Evolutionary conservation across 2,329 filamentous ascomycete genomes (phyloP).

Genomic region (Aspergillus aculeatus): DNA sequence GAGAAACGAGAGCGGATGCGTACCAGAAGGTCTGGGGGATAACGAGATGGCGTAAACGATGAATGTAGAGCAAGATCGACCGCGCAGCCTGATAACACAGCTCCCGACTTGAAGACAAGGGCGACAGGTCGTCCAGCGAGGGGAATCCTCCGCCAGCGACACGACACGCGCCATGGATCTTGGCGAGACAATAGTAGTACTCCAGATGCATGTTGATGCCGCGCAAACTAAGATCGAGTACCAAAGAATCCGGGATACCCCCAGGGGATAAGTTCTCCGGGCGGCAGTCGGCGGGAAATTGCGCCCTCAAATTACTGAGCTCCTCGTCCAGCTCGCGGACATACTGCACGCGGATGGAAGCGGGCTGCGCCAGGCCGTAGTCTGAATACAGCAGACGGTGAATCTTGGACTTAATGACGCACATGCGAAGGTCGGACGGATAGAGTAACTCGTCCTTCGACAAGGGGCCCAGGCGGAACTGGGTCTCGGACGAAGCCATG

Average conservation of each 20-base stretch:
- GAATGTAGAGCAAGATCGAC: slow-evolving; percentile 23
- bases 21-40: slow-evolving; percentile 1
- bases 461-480: slow-evolving; percentile 18
- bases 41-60: neutral
- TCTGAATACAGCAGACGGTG: slow-evolving; percentile 23
- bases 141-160: neutral
- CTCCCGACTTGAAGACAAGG: slow-evolving; percentile 24
- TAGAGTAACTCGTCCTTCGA: slow-evolving; percentile 22
- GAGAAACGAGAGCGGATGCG: neutral
- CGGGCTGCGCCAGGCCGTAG: slow-evolving; percentile 11
- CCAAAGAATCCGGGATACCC: neutral
- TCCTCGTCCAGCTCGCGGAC: slow-evolving; percentile 29
- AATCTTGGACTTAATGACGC: slow-evolving; percentile 25
- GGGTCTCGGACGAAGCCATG: slow-evolving; percentile 17
- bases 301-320: slow-evolving; percentile 18
- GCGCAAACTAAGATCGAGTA: slow-evolving; percentile 26
- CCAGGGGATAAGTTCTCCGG: slow-evolving; percentile 15
- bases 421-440: slow-evolving; percentile 25
- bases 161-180: slow-evolving; percentile 24
- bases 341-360: slow-evolving; percentile 20
- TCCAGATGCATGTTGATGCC: slow-evolving; percentile 26
- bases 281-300: slow-evolving; percentile 19
- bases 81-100: slow-evolving; percentile 25
- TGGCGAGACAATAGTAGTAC: slow-evolving; percentile 26
- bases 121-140: neutral